Conservation (phyloP, 352 stramenopile genomes). For the Pythium apleroticum region DNA sequence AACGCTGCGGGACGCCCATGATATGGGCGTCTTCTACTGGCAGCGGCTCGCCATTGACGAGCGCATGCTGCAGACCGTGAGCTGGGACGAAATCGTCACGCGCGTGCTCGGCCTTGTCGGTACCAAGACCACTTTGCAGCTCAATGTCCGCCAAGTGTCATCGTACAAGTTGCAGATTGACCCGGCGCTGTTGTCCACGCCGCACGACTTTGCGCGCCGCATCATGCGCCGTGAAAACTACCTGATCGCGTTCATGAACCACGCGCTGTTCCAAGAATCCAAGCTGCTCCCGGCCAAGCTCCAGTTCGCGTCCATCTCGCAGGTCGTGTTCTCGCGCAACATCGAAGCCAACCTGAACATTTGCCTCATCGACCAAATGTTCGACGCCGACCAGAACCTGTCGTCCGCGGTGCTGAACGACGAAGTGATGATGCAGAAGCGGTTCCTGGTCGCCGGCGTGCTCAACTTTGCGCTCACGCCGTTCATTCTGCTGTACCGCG, state of each 20-base stretch:
- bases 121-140: constrained; percentile 56
- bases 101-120: constrained; percentile 75
- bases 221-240: constrained; percentile 99
- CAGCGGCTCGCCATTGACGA: constrained; percentile 90
- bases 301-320: constrained; percentile 70
- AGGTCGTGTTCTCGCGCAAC: constrained; percentile 86
- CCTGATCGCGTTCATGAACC: constrained; percentile 97
- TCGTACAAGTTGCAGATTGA: constrained; percentile 84
- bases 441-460: constrained; percentile 93
- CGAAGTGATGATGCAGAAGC: constrained; percentile 88
- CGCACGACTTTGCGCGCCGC: constrained; percentile 91
- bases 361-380: constrained; percentile 97
- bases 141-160: constrained; percentile 85
- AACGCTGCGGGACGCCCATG: constrained; percentile 82
- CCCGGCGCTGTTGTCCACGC: constrained; percentile 65
- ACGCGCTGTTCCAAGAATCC: constrained; percentile 90
- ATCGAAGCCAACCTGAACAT: constrained; percentile 96
- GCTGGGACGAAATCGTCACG: constrained; percentile 90
- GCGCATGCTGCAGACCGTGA: constrained; percentile 79
- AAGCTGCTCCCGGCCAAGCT: constrained; percentile 68
- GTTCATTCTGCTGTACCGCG: constrained; percentile 97
- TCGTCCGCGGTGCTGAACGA: constrained; percentile 92
- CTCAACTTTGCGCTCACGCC: constrained; percentile 95
- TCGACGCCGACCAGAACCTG: constrained; percentile 79
- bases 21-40: constrained; percentile 92